Evolutionary conservation across 805 yeast genomes (phyloP), one percentile per base, ranked within the genome.

Genomic region (Metschnikowia colocasiae): DNA sequence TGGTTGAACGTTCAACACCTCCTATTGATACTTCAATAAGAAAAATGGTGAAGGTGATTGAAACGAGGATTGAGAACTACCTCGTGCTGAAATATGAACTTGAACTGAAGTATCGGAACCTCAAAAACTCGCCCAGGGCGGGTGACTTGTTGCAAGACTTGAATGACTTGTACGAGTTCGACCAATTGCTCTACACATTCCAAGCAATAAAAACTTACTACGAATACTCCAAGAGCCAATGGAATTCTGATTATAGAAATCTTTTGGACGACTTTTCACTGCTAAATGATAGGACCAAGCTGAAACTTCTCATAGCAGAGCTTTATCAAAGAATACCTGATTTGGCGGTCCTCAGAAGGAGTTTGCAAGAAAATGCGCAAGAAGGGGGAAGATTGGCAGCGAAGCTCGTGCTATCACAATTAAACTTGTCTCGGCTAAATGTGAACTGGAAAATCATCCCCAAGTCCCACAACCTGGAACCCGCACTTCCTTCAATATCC

Each of bases 351-450:
- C 49, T 64, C 22, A 55, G 71, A 41, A 55, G 69, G 16, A 62
- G 60, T 35, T 51, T 63, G 15, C 48, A 47, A 34, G 68, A 65
- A 31, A 67, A 60, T 41, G 69, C 71, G 7, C 47, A 52, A 18
- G 68, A 65, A 45, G 71, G 67, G 4, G 70, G 67, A 2, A 58
- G 57, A 43, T 50, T 66, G 6, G 56, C 59, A n/a, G 45, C 51
- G 22, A 58, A 43, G 49, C 44, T 55, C 46, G 51, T 48, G 26
- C 40, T 48, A n/a, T 45, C 48, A 32, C 19, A 23, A n/a, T 40
- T 39, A 13, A 32, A 34, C 25, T 27, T 44, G 34, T 23, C 26
- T 12, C 32, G 16, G 38, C 37, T 49, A 19, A 34, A 20, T 2
- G 15, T 36, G 9, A 36, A 36, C 10, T 22, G 40, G 19, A 5